Conservation (phyloP, 148 eudicot genomes). For the Rhododendron williamsianum region DNA sequence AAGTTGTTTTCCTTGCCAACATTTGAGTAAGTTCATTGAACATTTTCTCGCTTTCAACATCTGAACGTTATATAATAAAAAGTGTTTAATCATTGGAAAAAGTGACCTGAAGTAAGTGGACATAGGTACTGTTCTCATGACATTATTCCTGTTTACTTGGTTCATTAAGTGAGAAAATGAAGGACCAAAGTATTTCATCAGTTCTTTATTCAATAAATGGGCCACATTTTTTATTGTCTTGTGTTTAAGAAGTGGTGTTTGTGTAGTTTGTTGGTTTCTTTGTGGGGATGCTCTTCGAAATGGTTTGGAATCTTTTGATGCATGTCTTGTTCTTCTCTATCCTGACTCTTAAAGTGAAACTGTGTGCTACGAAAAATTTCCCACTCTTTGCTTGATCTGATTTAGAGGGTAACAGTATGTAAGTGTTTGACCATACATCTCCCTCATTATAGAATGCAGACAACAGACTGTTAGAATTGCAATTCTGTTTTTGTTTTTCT, state of each 20-base stretch:
- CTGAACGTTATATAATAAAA: background rate
- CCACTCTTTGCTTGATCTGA: background rate
- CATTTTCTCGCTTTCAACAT: background rate
- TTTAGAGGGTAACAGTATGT: background rate
- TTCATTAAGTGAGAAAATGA: conserved; percentile 5
- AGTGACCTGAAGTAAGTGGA: background rate
- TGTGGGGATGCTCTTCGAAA: background rate
- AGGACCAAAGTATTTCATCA: background rate
- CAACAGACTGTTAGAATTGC: background rate
- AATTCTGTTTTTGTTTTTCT: background rate
- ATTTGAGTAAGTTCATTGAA: conserved; percentile 58
- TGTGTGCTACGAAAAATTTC: background rate
- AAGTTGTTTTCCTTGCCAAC: conserved; percentile 49
- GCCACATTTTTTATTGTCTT: background rate
- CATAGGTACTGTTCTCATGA: background rate
- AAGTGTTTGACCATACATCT: background rate
- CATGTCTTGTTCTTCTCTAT: background rate
- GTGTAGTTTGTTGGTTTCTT: background rate
- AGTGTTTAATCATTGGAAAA: background rate
- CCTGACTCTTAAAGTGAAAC: background rate
- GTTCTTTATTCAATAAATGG: background rate
- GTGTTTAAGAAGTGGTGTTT: background rate
- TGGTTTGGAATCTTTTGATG: background rate
- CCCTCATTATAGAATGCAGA: background rate
- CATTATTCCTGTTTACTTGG: background rate